Evolutionary conservation across 2,329 filamentous ascomycete species (phyloP).

Genomic region (Ceratocystis cacaofunesta): DNA sequence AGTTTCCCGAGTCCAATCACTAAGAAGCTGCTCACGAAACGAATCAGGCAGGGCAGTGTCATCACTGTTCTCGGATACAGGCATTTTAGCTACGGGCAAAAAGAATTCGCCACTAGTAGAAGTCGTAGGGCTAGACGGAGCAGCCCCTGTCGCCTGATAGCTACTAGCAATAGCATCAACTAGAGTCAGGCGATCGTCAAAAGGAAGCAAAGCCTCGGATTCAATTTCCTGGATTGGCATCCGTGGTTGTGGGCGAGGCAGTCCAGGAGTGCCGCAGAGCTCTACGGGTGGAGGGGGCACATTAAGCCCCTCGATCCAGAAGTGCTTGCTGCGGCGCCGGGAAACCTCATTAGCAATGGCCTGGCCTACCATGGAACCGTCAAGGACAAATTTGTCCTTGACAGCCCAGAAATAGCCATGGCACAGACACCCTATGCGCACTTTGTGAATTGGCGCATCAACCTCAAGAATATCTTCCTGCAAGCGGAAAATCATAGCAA

Average conservation of each 20-base stretch:
- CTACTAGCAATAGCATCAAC: slow-evolving; percentile 59
- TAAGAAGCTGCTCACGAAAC: slow-evolving; percentile 61
- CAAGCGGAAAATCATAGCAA: slow-evolving; percentile 79
- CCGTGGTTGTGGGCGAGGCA: slow-evolving; percentile 29
- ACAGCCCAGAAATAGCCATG: slow-evolving; percentile 81
- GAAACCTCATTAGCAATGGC: slow-evolving; percentile 63
- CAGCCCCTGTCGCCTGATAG: slow-evolving; percentile 52
- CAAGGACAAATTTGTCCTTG: slow-evolving; percentile 62
- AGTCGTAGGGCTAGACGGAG: slow-evolving; percentile 51
- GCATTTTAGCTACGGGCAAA: slow-evolving; percentile 4
- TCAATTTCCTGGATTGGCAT: slow-evolving; percentile 41
- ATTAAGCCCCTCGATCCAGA: slow-evolving; percentile 65
- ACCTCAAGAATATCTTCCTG: slow-evolving; percentile 67
- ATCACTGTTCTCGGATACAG: slow-evolving; percentile 24
- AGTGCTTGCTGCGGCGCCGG: slow-evolving; percentile 53
- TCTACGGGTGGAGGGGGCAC: slow-evolving; percentile 54
- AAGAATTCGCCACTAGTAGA: slow-evolving; percentile 44
- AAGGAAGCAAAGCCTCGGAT: slow-evolving; percentile 53
- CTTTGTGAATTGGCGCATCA: slow-evolving; percentile 52
- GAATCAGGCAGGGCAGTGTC: slow-evolving; percentile 43
- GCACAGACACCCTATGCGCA: slow-evolving; percentile 68
- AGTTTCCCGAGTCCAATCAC: slow-evolving; percentile 64
- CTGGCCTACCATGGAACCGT: slow-evolving; percentile 51
- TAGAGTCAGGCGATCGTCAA: slow-evolving; percentile 56
- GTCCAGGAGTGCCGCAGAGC: slow-evolving; percentile 41